A percentile compares a stretch with the other conserved stretches of the same genome.
Evolutionary conservation across 495 filamentous ascomycete species (phyloP).

Genomic region (Penicillium longicatenatum): DNA sequence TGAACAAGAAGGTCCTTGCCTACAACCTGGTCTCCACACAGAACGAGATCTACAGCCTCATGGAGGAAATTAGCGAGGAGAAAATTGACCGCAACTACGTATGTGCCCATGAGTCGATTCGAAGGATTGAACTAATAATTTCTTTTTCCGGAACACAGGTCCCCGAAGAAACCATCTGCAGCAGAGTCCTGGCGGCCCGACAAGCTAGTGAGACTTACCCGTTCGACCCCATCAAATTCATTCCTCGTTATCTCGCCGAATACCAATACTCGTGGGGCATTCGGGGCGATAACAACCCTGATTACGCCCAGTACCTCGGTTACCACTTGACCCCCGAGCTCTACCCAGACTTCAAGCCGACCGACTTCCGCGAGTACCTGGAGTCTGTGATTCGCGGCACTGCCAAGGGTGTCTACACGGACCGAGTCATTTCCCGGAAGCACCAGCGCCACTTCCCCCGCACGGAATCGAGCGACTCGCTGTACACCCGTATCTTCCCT

Average conservation of each 20-base stretch:
- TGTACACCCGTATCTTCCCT: conserved; percentile 46
- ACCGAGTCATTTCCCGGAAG: conserved; percentile 45
- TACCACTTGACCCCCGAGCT: conserved; percentile 57
- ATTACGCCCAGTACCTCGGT: conserved; percentile 59
- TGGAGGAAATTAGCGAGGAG: conserved; percentile 58
- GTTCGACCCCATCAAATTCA: conserved; percentile 47
- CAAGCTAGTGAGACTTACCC: conserved; percentile 53
- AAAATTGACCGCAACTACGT: conserved; percentile 54
- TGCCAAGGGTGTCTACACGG: conserved; percentile 48
- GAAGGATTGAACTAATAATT: conserved; percentile 11
- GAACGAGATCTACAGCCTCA: conserved; percentile 50
- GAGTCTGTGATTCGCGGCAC: conserved; percentile 41
- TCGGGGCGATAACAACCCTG: conserved; percentile 58
- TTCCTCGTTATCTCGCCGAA: conserved; percentile 45
- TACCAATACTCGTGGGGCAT: conserved; percentile 56
- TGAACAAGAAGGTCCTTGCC: conserved; percentile 59
- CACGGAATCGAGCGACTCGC: conserved; percentile 47
- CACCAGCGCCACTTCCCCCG: conserved; percentile 48
- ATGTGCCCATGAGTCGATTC: conserved; percentile 24
- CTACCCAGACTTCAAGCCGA: conserved; percentile 54
- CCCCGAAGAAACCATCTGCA: conserved; percentile 46
- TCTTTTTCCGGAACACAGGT: conserved; percentile 32
- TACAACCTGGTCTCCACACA: conserved; percentile 52
- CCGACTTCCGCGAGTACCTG: conserved; percentile 46
- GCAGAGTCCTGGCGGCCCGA: conserved; percentile 40